Evolutionary conservation across 345 rosid genomes (phyloP), one percentile per base, ranked within the genome.

Genomic region (Raphanus raphanistrum): DNA sequence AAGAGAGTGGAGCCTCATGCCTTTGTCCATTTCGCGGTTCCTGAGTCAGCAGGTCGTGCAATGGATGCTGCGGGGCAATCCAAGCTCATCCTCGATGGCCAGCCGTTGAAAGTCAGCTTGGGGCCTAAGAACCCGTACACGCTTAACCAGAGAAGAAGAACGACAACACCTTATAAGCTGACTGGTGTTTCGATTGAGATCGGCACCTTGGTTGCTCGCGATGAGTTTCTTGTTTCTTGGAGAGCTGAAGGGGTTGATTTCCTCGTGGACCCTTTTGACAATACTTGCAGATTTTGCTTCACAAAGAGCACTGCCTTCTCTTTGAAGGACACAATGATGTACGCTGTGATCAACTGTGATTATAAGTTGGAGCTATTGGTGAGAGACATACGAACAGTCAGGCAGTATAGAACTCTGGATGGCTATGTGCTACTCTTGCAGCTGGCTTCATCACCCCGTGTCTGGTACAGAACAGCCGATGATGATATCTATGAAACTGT

Each of bases 381-480:
- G 41, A 86, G 93, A 74, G 93, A 90, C 17, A 89, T 94, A 54
- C 82, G 58, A 63, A 83, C 86, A 41, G 61, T 92, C 57, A 86
- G 80, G 65, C 90, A 83, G 68, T 89, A 89, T 60, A 69, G 3
- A 12, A 81, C 78, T 6, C 36, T 8, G 29, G 70, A 89, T 13
- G 12, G 82, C 65, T 76, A 45, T 15, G 98, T 87, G 32, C 62
- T 89, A 64, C 67, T 90, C 57, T 75, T 94, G 83, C 92, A 86
- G 85, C 82, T 94, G 79, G 85, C 89, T 79, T 89, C 93, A 3
- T 79, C 96, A 31, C 98, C 98, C 54, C 72, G 73, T 63, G 80
- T 90, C 27, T 94, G 88, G 87, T 94, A 92, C 68, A 83, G 97
- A 84, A 92, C 97, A 57, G 96, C 94, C 2, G 92, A 90, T 76